Base-by-base conservation (phyloP, 257 asterid species). In the Striga asiatica region DNA sequence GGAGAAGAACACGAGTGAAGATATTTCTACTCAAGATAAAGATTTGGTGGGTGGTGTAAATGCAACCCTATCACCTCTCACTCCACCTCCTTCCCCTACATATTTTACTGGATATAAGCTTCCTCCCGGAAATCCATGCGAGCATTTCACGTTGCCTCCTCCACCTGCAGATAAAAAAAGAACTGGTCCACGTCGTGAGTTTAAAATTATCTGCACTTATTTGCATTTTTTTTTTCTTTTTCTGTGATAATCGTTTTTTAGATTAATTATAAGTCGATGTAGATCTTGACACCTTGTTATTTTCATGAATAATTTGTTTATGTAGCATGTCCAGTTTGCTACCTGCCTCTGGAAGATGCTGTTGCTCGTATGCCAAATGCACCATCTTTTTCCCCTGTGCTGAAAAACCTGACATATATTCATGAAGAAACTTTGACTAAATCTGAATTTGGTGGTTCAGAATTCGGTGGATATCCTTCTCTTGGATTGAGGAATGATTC, bases 241-340 rank as follows among this genome's bases (percentile, higher is more conserved):
- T 27, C 46, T 20, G 12, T 39, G 41, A 24, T 35, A 49, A 32
- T 47, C 52, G 46, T 37, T 34, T 16, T 14, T n/a, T 5, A 14
- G n/a, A 41, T 24, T 52, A 17, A 22, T 16, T 8, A n/a, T 48
- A 21, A 27, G 32, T 64, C 6, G 3, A 16, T 32, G 25, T 48
- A 13, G 20, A 16, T 55, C 29, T 35, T 56, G 48, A 19, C 3
- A 8, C 27, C 19, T 10, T 39, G 20, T 6, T 29, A 2, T 21
- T 58, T 31, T 13, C 34, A 13, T 19, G 14, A 17, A 3, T 51
- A 49, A 39, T 13, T 5, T 37, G 31, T 54, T 65, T 58, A 68
- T 63, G 75, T 93, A 89, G 96, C 94, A 70, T 89, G 96, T 57
- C 93, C 95, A 9, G 96, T 89, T 11, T 89, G 98, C 66, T 89